Evolutionary conservation across 2,329 filamentous ascomycete species (phyloP).

Genomic region (Plectosphaerella plurivora): DNA sequence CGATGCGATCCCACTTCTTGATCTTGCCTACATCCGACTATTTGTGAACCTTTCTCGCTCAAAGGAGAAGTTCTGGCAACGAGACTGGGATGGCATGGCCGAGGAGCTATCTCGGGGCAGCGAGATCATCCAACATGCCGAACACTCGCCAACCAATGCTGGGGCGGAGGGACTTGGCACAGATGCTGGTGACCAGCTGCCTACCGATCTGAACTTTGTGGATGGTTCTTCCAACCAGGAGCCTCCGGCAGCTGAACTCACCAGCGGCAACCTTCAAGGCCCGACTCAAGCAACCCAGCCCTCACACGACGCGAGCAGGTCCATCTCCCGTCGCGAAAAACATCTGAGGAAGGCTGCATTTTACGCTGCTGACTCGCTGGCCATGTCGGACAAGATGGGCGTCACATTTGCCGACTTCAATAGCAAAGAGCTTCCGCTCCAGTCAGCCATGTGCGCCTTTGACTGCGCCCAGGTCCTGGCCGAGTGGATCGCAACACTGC

Average conservation of each 20-base stretch:
- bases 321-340: constrained; percentile 71
- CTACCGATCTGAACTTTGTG: constrained; percentile 39
- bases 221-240: constrained; percentile 47
- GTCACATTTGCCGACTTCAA: constrained; percentile 81
- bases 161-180: constrained; percentile 13
- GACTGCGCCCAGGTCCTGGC: constrained; percentile 92
- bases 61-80: constrained; percentile 91
- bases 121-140: constrained; percentile 70
- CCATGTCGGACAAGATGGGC: constrained; percentile 81
- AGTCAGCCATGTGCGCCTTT: constrained; percentile 87
- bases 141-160: constrained; percentile 44
- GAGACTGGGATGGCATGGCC: constrained; percentile 88
- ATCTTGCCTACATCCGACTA: constrained; percentile 85
- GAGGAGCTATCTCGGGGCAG: constrained; percentile 76
- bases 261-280: constrained; percentile 25
- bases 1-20: constrained; percentile 84
- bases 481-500: constrained; percentile 89
- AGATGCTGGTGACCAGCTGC: constrained; percentile 43
- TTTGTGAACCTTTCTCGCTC: constrained; percentile 91
- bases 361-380: constrained; percentile 87
- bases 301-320: constrained; percentile 23
- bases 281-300: constrained; percentile 7
- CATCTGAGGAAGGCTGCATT: constrained; percentile 92
- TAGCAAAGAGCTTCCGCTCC: constrained; percentile 80
- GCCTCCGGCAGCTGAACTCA: constrained; percentile 43